Conservation (phyloP, 345 rosid genomes). For the Fremontodendron californicum region DNA sequence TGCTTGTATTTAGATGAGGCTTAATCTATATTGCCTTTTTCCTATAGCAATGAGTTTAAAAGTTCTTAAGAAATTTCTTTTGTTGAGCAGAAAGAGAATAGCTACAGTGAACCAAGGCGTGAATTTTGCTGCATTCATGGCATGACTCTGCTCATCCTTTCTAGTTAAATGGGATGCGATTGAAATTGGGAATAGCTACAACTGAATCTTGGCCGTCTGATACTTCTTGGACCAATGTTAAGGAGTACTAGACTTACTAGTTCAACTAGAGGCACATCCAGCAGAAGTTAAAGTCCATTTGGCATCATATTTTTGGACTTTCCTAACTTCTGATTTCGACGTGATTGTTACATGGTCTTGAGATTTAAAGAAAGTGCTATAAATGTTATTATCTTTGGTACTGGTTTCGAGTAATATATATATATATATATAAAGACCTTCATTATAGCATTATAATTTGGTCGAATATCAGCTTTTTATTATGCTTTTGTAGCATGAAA, state of each 20-base stretch:
- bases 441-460: background rate
- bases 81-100: constrained; percentile 6
- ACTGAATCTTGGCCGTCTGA: no score
- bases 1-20: background rate
- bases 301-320: background rate
- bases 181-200: background rate
- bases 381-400: background rate
- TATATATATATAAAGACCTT: background rate
- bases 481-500: background rate
- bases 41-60: background rate
- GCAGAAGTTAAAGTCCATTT: background rate
- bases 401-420: no score
- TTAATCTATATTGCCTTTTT: background rate
- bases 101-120: background rate
- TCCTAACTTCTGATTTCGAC: background rate
- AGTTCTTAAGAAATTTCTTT: background rate
- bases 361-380: constrained; percentile 16
- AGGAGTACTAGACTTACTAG: no score
- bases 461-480: background rate
- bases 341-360: background rate
- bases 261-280: no score
- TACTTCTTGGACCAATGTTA: background rate
- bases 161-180: background rate
- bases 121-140: background rate
- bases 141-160: background rate